phyloP scores from a whole-genome alignment of 2,329 filamentous ascomycete species.

The Diaporthe citriasiana region DNA sequence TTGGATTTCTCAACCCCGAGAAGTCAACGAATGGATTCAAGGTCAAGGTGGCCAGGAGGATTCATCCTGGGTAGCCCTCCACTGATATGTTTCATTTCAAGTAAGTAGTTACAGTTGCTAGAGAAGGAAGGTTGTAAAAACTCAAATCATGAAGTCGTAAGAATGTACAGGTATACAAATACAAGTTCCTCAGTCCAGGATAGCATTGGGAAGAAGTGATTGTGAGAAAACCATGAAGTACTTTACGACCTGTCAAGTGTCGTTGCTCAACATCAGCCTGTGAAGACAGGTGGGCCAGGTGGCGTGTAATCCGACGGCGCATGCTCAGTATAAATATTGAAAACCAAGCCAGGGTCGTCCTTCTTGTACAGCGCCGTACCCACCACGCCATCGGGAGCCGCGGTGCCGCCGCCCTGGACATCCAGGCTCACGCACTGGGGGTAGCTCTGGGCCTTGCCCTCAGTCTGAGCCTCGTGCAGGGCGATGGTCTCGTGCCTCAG shows the following conservation, averaged over 20 bases:
- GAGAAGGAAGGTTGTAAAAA: not conserved
- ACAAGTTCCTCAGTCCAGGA: not conserved
- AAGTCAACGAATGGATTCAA: not conserved
- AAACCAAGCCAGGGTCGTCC: constrained; percentile 46
- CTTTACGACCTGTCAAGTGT: not conserved
- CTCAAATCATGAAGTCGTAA: not conserved
- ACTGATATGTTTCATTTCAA: not conserved
- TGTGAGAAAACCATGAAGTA: not conserved
- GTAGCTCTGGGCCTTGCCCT: constrained; percentile 64
- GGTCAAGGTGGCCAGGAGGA: not conserved
- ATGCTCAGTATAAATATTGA: constrained; percentile 46
- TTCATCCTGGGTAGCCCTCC: not conserved
- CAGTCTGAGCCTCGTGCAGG: constrained; percentile 59
- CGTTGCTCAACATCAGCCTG: not conserved
- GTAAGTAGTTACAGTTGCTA: not conserved
- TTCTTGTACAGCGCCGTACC: constrained; percentile 48
- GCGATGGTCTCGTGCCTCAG: constrained; percentile 67
- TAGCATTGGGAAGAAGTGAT: not conserved
- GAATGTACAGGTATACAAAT: not conserved
- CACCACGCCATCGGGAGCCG: constrained; percentile 44
- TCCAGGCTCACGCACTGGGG: constrained; percentile 71
- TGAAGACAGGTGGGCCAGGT: constrained; percentile 47
- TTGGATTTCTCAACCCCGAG: too few species aligned
- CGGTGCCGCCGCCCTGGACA: constrained; percentile 62
- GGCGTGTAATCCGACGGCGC: constrained; percentile 46